These are phyloP conservation scores for Nannochloropsis oceanica DNA, from an alignment of 108 stramenopile species.

Conservation along the genomic window DNA sequence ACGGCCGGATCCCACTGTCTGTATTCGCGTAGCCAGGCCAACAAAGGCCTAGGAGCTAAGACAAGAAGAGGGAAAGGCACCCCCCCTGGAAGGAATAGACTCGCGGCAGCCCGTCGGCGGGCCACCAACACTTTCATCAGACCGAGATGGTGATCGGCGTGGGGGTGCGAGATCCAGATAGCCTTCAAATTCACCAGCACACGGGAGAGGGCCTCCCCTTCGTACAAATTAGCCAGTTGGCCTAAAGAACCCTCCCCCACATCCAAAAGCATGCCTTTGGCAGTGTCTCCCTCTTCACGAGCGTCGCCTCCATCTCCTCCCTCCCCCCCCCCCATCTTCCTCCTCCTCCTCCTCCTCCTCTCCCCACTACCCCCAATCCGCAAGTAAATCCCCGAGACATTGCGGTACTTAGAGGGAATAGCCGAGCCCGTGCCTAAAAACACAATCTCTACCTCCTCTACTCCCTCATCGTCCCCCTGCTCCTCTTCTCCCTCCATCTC, in stretches of 20 bases:
- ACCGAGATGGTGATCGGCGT: slow-evolving; percentile 95
- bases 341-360: background rate
- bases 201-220: background rate
- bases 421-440: slow-evolving; percentile 96
- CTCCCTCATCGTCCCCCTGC: background rate
- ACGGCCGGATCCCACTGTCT: background rate
- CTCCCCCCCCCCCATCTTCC: background rate
- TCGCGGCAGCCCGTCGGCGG: slow-evolving; percentile 9
- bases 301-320: background rate
- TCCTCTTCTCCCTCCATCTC: background rate
- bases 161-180: slow-evolving; percentile 91
- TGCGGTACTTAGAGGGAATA: slow-evolving; percentile 88
- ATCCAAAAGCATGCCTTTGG: slow-evolving; percentile 62
- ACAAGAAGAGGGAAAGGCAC: slow-evolving; percentile 47
- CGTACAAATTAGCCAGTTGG: slow-evolving; percentile 42
- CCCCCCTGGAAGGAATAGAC: background rate
- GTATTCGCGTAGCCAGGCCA: background rate
- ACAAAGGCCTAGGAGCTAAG: slow-evolving; percentile 60
- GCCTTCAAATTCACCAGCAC: slow-evolving; percentile 46
- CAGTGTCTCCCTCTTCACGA: background rate
- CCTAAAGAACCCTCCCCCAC: slow-evolving; percentile 85
- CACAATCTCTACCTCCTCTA: slow-evolving; percentile 42
- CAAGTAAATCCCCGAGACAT: slow-evolving; percentile 76
- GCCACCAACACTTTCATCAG: slow-evolving; percentile 60
- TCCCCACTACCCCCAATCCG: background rate